Conservation (phyloP, 257 asterid species). For the Capsicum pubescens region DNA sequence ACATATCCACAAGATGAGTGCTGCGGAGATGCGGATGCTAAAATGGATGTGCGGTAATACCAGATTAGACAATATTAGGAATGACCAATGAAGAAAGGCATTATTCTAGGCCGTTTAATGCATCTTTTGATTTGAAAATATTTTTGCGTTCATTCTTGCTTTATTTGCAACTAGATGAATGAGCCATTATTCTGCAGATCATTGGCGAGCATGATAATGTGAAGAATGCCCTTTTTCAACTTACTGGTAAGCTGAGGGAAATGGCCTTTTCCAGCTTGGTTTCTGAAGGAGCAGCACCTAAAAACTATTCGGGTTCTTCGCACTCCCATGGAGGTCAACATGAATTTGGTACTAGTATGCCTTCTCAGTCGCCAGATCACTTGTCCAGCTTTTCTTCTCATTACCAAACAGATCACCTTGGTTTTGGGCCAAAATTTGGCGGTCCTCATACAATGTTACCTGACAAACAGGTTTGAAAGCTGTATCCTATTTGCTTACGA, state of each 20-base stretch:
- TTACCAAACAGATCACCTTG: constrained; percentile 45
- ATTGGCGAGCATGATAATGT: constrained; percentile 57
- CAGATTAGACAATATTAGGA: not conserved
- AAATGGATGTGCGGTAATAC: not conserved
- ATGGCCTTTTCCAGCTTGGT: constrained; percentile 42
- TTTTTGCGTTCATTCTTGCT: not conserved
- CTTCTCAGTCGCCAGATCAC: constrained; percentile 32
- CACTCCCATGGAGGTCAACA: constrained; percentile 34
- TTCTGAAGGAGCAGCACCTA: constrained; percentile 38
- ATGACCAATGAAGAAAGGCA: not conserved
- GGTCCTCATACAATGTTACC: constrained; percentile 35
- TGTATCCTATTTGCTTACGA: constrained; percentile 18
- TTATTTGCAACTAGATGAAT: constrained; percentile 20
- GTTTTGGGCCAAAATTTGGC: constrained; percentile 41
- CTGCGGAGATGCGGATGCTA: not conserved
- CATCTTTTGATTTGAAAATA: not conserved
- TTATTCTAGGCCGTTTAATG: not conserved
- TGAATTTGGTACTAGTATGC: constrained; percentile 30
- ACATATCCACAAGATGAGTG: not conserved
- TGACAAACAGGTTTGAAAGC: constrained; percentile 38
- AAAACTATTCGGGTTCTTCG: constrained; percentile 27
- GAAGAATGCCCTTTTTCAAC: constrained; percentile 57
- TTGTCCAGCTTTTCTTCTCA: constrained; percentile 38
- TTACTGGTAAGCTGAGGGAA: constrained; percentile 63
- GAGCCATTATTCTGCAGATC: constrained; percentile 45